Evolutionary conservation across 257 asterid species (phyloP), one percentile per base, ranked within the genome.

Genomic region (Coffea eugenioides): DNA sequence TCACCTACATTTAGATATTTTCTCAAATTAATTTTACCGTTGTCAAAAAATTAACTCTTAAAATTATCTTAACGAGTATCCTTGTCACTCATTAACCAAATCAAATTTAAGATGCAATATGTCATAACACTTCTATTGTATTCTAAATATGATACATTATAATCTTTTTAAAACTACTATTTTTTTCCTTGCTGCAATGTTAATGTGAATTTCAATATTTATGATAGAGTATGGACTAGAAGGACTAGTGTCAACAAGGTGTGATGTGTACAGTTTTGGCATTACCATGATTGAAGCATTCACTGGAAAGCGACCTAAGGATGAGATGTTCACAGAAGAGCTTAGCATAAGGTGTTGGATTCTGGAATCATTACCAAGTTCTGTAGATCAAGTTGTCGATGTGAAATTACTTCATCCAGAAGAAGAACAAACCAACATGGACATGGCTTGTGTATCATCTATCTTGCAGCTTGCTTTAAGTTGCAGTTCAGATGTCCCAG

Each of bases 251-350:
- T 61, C 74, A 8, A 70, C 3, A 13, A 79, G n/a, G 25, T 61
- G 65, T 79, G 82, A 79, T 61, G 78, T 80, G 23, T 72, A 73
- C 15, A 66, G 76, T 7, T 74, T 73, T 80, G 83, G 83, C 20
- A 74, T 80, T 52, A 39, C 62, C 34, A 36, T 73, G 57, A 76
- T 80, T 69, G 74, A 80, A 64, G 48, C 73, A 48, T 80, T 62
- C 51, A 80, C 69, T 2, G 49, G 59, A 62, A 80, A 45, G 41
- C 48, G 34, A 11, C 82, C 82, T 0, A 72, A 34, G 13, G 74
- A 80, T 80, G 83, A 64, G 2, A 73, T 80, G 72, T 68, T 81
- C 36, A 71, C 2, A 0, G 49, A 73, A 7, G 57, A 43, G 21
- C 23, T 54, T 14, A 46, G 45, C 46, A 16, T 81, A 48, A 36